A percentile compares a stretch with the other conserved stretches of the same genome.
Evolutionary conservation across 129 eudicot species (phyloP).

Genomic region (Heracleum sosnowskyi): DNA sequence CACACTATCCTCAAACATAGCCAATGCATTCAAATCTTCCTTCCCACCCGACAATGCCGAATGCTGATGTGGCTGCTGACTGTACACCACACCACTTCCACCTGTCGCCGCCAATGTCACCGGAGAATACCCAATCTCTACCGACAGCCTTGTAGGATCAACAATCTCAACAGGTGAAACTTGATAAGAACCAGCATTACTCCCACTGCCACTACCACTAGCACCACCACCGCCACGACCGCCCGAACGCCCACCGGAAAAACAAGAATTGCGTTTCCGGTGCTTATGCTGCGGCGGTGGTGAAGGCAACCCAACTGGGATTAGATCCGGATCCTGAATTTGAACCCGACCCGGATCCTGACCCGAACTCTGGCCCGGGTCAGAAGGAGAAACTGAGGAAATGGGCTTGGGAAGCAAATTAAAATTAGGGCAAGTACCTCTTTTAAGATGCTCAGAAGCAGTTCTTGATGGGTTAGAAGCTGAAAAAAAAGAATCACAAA

Average conservation of each 20-base stretch:
- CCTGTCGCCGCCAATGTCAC: constrained; percentile 24
- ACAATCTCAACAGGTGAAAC: constrained; percentile 44
- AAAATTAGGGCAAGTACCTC: constrained; percentile 90
- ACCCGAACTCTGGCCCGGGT: constrained; percentile 10
- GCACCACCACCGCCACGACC: constrained; percentile 11
- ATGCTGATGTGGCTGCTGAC: constrained; percentile 34
- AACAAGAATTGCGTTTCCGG: constrained; percentile 47
- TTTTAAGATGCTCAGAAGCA: constrained; percentile 97
- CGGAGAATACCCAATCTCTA: constrained; percentile 32
- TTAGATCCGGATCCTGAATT: background rate
- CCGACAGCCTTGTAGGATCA: constrained; percentile 45
- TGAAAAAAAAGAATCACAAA: constrained; percentile 72
- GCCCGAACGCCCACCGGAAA: constrained; percentile 23
- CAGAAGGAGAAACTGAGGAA: constrained; percentile 42
- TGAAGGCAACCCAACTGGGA: constrained; percentile 34
- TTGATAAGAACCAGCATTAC: constrained; percentile 22
- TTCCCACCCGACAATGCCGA: constrained; percentile 73
- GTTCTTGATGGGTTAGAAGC: constrained; percentile 94
- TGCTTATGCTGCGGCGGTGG: constrained; percentile 35
- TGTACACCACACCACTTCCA: constrained; percentile 23
- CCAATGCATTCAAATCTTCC: constrained; percentile 82
- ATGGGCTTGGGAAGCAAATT: constrained; percentile 44
- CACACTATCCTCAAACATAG: constrained; percentile 89
- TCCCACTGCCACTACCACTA: constrained; percentile 11
- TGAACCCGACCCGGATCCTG: background rate